A percentile compares a stretch with the other conserved stretches of the same genome.
phyloP scores from a whole-genome alignment of 768 basidiomycete genomes.

The Amanita rubescens region DNA sequence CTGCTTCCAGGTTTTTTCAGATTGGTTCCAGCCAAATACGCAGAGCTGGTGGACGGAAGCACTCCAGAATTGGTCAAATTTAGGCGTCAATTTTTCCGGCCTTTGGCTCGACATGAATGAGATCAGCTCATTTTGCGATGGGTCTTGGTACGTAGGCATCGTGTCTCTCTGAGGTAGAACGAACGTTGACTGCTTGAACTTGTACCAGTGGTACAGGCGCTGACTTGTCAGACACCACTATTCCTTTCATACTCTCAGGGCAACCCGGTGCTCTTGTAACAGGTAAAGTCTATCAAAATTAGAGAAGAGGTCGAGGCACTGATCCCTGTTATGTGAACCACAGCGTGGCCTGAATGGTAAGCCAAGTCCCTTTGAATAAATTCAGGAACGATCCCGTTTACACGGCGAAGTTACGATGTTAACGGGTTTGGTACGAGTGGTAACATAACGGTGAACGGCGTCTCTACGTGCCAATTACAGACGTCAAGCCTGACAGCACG shows the following conservation, averaged over 20 bases:
- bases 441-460: constrained; percentile 67
- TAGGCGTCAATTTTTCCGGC: constrained; percentile 24
- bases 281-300: constrained; percentile 13
- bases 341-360: constrained; percentile 68
- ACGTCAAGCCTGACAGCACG: constrained; percentile 27
- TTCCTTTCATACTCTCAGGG: constrained; percentile 52
- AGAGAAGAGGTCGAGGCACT: constrained; percentile 1
- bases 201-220: constrained; percentile 44
- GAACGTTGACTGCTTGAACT: constrained; percentile 5
- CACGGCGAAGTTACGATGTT: constrained; percentile 47
- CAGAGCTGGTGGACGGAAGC: constrained; percentile 27
- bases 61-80: constrained; percentile 22
- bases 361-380: background rate
- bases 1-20: constrained; percentile 21
- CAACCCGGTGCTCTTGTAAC: constrained; percentile 42
- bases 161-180: constrained; percentile 8
- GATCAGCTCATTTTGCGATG: constrained; percentile 28
- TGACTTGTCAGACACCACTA: constrained; percentile 46
- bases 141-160: constrained; percentile 25
- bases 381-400: background rate
- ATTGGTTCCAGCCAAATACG: constrained; percentile 25
- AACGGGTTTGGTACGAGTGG: constrained; percentile 60
- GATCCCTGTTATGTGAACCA: background rate
- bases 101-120: constrained; percentile 31
- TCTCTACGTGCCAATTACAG: constrained; percentile 37